Base-by-base conservation (phyloP, 345 rosid genomes). In the Streptanthus diversifolius region DNA sequence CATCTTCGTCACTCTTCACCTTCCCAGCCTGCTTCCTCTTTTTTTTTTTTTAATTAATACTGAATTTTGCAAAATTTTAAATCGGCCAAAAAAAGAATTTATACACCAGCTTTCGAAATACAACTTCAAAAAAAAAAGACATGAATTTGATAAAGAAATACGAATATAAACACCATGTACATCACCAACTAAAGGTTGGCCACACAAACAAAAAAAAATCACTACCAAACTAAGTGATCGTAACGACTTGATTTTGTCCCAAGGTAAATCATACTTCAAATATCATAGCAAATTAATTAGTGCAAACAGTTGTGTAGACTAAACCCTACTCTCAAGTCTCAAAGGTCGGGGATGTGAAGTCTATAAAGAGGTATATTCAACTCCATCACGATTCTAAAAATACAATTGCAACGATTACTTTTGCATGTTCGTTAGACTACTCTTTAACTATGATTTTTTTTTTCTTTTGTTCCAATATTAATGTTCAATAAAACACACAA, bases 1-100 rank as follows among this genome's bases (percentile, higher is more conserved):
- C 67, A 24, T 53, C 1, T 44, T 74, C 67, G 78, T 74, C 78
- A 66, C 77, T 73, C 33, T 58, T 73, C 77, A 73, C 71, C 62
- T 52, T 53, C 52, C 70, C 63, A 53, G 55, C 70, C 27, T 63
- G 37, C 44, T 40, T n/a, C 67, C 30, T 13, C 12, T 43, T 21
- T 17, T 30, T 2, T 17, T 13, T 8, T 43, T 21, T 17, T 30
- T 2, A 10, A 8, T 55, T 29, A 3, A 14, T 17, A 57, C 19
- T 12, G 5, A 5, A 25, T 60, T 29, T 72, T 62, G 11, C 43
- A 19, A 29, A 60, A 25, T 0, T 2, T 0, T 9, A 36, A 22
- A 58, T 15, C 37, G n/a, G 37, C 58, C 19, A 41, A 27, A 14
- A 27, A 14, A 57, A 33, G 3, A 22, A 18, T 36, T 18, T 14